Conservation (phyloP, 1,284 basidiomycete genomes). For the Megacollybia platyphylla region DNA sequence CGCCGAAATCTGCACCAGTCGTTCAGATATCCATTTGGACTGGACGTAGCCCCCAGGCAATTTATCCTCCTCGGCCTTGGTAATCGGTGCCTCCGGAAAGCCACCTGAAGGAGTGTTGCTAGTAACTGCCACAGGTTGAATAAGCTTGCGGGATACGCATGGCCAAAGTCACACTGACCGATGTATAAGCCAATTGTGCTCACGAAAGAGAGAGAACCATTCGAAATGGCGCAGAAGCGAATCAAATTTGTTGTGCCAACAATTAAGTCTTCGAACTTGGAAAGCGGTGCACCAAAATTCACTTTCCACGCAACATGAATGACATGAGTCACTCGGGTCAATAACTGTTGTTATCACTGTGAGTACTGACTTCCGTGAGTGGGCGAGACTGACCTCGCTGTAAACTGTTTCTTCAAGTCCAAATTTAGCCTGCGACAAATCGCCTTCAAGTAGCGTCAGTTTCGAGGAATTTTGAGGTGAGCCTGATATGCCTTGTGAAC, state of each 20-base stretch:
- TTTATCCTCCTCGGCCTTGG: not conserved
- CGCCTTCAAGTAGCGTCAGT: constrained; percentile 11
- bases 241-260: constrained; percentile 19
- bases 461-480: constrained; percentile 3
- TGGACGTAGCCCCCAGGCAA: constrained; percentile 7
- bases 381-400: constrained; percentile 5
- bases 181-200: no score
- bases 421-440: constrained; percentile 4
- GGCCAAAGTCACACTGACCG: not conserved
- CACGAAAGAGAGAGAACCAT: not conserved
- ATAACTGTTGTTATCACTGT: no score
- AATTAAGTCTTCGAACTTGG: constrained; percentile 19
- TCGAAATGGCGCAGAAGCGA: constrained; percentile 17
- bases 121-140: no score
- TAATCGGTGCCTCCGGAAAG: constrained; percentile 3
- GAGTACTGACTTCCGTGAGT: no score
- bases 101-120: constrained; percentile 7
- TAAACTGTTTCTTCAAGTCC: constrained; percentile 7
- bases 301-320: no score
- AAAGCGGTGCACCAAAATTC: no score
- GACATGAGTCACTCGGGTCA: no score
- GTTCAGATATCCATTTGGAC: constrained; percentile 11
- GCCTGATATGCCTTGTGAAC: constrained; percentile 8
- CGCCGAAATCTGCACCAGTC: constrained; percentile 6
- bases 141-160: not conserved